Evolutionary conservation across 202 grass and related monocot genomes (phyloP).

Genomic region (Setaria italica): DNA sequence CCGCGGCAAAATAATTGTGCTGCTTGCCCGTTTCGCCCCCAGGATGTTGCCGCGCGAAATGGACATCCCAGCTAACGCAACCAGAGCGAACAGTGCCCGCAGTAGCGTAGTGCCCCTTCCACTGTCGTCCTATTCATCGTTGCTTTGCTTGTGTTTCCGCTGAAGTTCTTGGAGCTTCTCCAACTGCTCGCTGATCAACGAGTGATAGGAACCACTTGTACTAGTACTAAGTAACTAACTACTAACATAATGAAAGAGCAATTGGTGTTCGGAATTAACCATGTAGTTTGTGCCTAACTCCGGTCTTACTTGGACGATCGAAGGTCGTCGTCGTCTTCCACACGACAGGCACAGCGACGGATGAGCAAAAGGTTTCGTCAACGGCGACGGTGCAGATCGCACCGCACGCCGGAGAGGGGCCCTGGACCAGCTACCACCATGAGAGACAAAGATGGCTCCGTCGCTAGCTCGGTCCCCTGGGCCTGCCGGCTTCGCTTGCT

Average conservation of each 20-base stretch:
- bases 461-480: slow-evolving; percentile 10
- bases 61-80: slow-evolving; percentile 49
- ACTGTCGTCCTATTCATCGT: slow-evolving; percentile 2
- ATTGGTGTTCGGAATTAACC: neutral
- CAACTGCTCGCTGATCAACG: neutral
- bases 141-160: neutral
- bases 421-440: neutral
- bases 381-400: slow-evolving; percentile 31
- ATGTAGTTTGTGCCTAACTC: neutral
- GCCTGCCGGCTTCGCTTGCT: neutral
- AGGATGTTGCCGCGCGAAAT: slow-evolving; percentile 16
- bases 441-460: slow-evolving; percentile 31
- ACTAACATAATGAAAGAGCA: too few relatives aligned
- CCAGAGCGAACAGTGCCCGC: neutral
- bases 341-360: neutral
- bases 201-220: neutral
- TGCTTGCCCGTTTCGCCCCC: slow-evolving; percentile 33
- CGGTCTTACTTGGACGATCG: neutral
- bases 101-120: neutral
- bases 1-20: slow-evolving; percentile 33
- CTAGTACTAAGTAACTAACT: too few relatives aligned
- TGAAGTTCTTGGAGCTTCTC: neutral
- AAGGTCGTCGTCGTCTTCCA: neutral
- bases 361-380: slow-evolving; percentile 11
- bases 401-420: neutral